phyloP scores from a whole-genome alignment of 768 basidiomycete species.

The Phanerochaete carnosa region DNA sequence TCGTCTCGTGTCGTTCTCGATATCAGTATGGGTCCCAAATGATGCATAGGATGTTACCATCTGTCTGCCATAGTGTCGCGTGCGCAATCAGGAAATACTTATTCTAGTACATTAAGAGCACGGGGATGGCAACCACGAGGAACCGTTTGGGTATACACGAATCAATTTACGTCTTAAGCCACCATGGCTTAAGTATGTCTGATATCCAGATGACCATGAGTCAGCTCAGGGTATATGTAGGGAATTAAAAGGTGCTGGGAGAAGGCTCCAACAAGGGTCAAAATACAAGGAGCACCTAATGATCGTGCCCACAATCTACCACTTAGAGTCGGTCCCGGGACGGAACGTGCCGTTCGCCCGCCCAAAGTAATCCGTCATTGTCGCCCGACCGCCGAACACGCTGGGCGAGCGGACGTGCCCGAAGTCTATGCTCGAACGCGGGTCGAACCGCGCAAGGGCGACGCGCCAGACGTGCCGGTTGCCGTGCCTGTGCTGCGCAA shows the following conservation, averaged over 20 bases:
- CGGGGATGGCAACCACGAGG: background rate
- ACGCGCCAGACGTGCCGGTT: constrained; percentile 49
- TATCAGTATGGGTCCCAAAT: background rate
- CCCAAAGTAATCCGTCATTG: background rate
- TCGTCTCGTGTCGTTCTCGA: background rate
- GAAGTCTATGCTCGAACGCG: constrained; percentile 17
- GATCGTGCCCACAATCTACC: background rate
- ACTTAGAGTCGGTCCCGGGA: background rate
- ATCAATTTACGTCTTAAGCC: background rate
- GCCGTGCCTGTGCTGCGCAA: constrained; percentile 41
- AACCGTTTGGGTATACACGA: background rate
- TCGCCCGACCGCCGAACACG: background rate
- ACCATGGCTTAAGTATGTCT: background rate
- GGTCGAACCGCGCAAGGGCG: constrained; percentile 48
- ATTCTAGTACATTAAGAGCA: background rate
- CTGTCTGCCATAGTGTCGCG: background rate
- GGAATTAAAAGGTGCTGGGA: background rate
- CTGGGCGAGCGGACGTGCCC: background rate
- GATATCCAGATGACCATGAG: background rate
- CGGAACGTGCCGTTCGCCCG: background rate
- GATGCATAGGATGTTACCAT: background rate
- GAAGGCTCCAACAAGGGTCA: background rate
- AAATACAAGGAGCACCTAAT: background rate
- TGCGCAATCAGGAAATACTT: background rate
- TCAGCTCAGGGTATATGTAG: background rate